Conservation (phyloP, 495 filamentous ascomycete genomes). For the Pyronema domesticum region DNA sequence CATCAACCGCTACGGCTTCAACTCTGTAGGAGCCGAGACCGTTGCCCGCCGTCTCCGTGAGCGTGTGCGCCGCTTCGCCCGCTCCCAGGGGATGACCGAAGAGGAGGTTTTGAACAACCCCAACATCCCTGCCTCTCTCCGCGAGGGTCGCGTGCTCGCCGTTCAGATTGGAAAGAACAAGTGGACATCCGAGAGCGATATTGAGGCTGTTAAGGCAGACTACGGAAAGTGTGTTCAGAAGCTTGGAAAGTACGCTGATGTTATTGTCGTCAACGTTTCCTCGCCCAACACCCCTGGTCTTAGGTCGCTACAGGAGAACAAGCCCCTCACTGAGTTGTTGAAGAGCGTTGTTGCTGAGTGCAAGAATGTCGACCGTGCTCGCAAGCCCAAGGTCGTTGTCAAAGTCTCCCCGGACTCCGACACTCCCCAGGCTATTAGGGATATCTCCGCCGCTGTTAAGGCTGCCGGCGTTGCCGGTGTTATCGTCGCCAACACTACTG, state of each 20-base stretch:
- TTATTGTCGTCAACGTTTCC: slow-evolving; percentile 90
- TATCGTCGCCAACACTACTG: slow-evolving; percentile 96
- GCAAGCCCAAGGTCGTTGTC: slow-evolving; percentile 77
- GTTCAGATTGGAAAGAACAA: slow-evolving; percentile 99
- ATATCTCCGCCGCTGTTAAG: slow-evolving; percentile 75
- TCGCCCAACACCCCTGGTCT: slow-evolving; percentile 90
- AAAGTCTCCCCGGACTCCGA: slow-evolving; percentile 96
- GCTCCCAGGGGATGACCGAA: slow-evolving; percentile 49
- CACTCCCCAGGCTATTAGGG: slow-evolving; percentile 56
- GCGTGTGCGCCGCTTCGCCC: slow-evolving; percentile 59
- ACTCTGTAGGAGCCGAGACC: slow-evolving; percentile 71
- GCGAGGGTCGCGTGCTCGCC: slow-evolving; percentile 54
- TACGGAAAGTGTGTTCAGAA: slow-evolving; percentile 72
- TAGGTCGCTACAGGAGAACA: slow-evolving; percentile 61
- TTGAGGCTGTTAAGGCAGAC: slow-evolving; percentile 64
- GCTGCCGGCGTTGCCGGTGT: slow-evolving; percentile 75
- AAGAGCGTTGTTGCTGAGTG: slow-evolving; percentile 67
- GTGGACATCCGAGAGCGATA: slow-evolving; percentile 61
- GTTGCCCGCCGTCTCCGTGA: slow-evolving; percentile 65
- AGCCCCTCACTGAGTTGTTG: slow-evolving; percentile 62
- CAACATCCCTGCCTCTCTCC: slow-evolving; percentile 53
- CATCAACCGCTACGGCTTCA: slow-evolving; percentile 91
- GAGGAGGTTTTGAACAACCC: slow-evolving; percentile 53
- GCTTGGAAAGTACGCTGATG: slow-evolving; percentile 72
- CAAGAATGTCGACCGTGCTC: slow-evolving; percentile 42